Evolutionary conservation across 2,329 filamentous ascomycete species (phyloP), one percentile per base, ranked within the genome.

Genomic region (Xylariales sp.): DNA sequence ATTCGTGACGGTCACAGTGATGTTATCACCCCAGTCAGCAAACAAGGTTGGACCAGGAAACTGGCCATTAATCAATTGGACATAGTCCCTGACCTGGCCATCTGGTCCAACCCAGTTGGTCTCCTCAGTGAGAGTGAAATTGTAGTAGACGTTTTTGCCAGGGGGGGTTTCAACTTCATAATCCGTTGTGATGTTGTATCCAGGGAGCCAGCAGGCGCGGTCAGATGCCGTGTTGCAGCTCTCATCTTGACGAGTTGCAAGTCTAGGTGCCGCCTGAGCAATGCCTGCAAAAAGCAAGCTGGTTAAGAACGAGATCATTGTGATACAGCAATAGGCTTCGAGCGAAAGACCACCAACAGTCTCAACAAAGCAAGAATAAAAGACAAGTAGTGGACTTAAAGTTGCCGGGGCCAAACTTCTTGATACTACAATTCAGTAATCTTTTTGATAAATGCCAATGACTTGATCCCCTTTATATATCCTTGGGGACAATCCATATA

Each of bases 1-100:
- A 60, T 93, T 93, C 59, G 77, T 72, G 39, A 90, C 72, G 20
- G 78, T 81, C 29, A 88, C 76, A 38, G 84, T 63, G 31, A 80
- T 69, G 19, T 61, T 73, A 49, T 82, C 78, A 27, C 77, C 78
- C 76, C 76, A 81, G 55, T 81, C 72, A n/a, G 74, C 81, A 42
- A 74, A 70, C 38, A 89, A 77, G 12, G 71, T 66, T 2, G 84
- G 85, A 0, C 81, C 85, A 1, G 84, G 84, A 43, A 76, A 82
- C 29, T 77, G 70, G 7, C 74, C 76, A 53, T 85, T 83, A 52
- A 85, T 65, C 20, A 85, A 66, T 42, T 89, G 70, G 5, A 67
- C 69, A 5, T 62, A 49, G n/a, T 35, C 37, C 35, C 52, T 52
- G 4, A 44, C 35, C 5, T 44, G 38, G 5, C 53, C 53, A 29